Base-by-base conservation (phyloP, 2,329 filamentous ascomycete species). In the Teratosphaeria epicoccoides region DNA sequence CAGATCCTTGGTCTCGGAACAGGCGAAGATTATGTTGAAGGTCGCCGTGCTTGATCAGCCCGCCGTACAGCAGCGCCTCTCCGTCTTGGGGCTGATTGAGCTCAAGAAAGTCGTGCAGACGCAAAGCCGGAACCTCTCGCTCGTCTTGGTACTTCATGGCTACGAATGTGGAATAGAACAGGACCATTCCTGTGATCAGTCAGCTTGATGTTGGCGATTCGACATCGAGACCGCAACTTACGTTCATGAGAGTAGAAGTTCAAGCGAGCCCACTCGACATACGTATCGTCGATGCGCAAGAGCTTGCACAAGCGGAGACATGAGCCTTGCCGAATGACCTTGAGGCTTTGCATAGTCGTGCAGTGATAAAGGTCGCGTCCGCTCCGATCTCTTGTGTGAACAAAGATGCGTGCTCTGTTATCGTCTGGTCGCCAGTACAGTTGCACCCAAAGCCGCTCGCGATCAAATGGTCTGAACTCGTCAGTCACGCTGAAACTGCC, bases 81-180 rank as follows among this genome's bases (percentile, higher is more conserved):
- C 54, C 55, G 43, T 54, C 51, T 11, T 51, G 37, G 22, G 23
- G 25, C n/a, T 54, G 23, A 14, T 14, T 24, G n/a, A 80, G 66
- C 56, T 77, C 75, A 51, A 73, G 71, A 51, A 79, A 74, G 45
- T 75, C 70, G 12, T 76, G 68, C 2, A 65, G 53, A 22, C 51
- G 29, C 64, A 62, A 20, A 63, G 64, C 25, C 69, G 66, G 4
- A 66, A 71, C 25, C 61, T 64, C 52, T 4, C 52, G 66, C 7
- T 49, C 63, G 59, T 82, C 79, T 58, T 82, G 78, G 7, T 73
- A 72, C 55, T 81, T 80, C 65, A 82, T 73, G 0, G 78, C 78
- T 9, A 81, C 63, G 51, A 80, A 75, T 0, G 75, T 76, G 55
- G 72, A 76, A 61, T 77, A 79, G 63, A 82, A 81, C 1, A 79